Evolutionary conservation across 2,329 filamentous ascomycete species (phyloP).

Genomic region (Talaromyces marneffei): DNA sequence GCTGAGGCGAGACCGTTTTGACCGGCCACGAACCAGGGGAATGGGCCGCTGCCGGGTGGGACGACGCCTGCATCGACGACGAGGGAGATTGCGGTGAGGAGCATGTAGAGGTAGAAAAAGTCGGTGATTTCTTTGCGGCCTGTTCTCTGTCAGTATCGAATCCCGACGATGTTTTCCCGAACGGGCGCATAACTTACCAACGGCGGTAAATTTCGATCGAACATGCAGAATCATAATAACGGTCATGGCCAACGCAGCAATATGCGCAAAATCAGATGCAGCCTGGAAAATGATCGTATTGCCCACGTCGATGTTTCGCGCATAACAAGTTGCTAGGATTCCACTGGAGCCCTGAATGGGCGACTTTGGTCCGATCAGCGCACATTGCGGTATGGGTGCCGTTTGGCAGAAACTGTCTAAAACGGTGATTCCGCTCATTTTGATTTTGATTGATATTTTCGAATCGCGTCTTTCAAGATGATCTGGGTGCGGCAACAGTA

Average conservation of each 20-base stretch:
- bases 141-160: conserved; percentile 26
- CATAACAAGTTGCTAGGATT: conserved; percentile 86
- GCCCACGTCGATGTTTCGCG: conserved; percentile 87
- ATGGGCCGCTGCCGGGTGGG: conserved; percentile 71
- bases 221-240: conserved; percentile 97
- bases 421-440: conserved; percentile 80
- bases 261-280: conserved; percentile 86
- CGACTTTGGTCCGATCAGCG: conserved; percentile 65
- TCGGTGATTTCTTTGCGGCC: conserved; percentile 68
- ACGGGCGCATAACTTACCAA: too few relatives aligned
- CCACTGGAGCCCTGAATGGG: conserved; percentile 63
- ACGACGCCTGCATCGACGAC: conserved; percentile 89
- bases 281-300: conserved; percentile 98
- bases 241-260: conserved; percentile 83
- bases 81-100: conserved; percentile 81
- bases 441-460: neutral
- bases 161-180: too few relatives aligned
- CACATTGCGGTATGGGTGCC: conserved; percentile 80
- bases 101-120: conserved; percentile 96
- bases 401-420: conserved; percentile 81
- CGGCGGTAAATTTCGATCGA: conserved; percentile 94
- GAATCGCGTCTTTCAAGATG: neutral
- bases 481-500: neutral
- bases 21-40: conserved; percentile 84
- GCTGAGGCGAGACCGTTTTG: conserved; percentile 83